Evolutionary conservation across 106 monocot species (phyloP), one percentile per base, ranked within the genome.

Genomic region (Acorus calamus): DNA sequence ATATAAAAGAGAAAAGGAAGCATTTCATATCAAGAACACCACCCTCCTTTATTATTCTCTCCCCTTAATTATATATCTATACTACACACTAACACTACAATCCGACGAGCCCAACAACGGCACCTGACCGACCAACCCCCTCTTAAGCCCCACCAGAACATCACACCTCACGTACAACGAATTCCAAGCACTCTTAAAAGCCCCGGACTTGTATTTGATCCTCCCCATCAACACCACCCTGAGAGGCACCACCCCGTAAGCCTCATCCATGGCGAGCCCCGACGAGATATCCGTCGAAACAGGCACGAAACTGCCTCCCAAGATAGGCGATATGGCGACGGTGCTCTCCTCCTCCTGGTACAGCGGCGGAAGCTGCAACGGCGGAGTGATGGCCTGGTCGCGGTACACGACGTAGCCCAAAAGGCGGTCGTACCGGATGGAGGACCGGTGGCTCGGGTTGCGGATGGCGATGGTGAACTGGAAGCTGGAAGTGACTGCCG

Each of bases 201-300:
- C 81, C 49, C 84, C 86, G 0, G 68, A 52, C 66, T 70, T 74
- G 72, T 84, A 92, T 81, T 65, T 81, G 12, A 84, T 9, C 58
- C 73, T 56, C 8, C 86, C 92, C 71, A 81, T 42, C 51, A 92
- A 11, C 55, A 87, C 92, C 42, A 92, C 55, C 74, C 76, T 46
- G n/a, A 87, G 68, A 7, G 60, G 54, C 61, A 87, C 72, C 64
- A 76, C 63, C 46, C 92, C 84, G 45, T 67, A 80, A 43, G 47
- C 61, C 65, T 64, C 50, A 42, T 91, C 91, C n/a, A 52, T 54
- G 47, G 11, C 44, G 69, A 90, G 64, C 53, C 76, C 85, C 9
- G 57, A 49, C 61, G 71, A 54, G 55, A 77, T 71, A 7, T 80
- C 85, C n/a, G 6, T 46, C 42, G 82, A 54, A 11, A 79, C 81